These are phyloP conservation scores for Tilletia setariae DNA, from an alignment of 1,284 basidiomycete genomes.

Conservation along the genomic window DNA sequence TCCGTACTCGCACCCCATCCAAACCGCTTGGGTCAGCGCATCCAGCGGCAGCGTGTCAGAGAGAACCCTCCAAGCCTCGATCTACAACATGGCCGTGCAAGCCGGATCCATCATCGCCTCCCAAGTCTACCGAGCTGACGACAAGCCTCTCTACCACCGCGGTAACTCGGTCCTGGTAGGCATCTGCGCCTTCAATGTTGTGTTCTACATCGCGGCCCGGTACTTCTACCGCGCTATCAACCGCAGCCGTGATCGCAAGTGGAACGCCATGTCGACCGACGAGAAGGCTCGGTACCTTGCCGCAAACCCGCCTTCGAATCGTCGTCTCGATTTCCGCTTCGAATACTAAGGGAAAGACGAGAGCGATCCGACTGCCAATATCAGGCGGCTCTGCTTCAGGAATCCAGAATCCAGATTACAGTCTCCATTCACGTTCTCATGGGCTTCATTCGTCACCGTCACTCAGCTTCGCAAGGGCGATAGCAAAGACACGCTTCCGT, in stretches of 20 bases:
- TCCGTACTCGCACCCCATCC: conserved; percentile 24
- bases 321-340: conserved; percentile 40
- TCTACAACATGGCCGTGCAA: conserved; percentile 28
- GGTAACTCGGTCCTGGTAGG: conserved; percentile 31
- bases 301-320: conserved; percentile 32
- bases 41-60: conserved; percentile 22
- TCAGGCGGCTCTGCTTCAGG: neutral
- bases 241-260: conserved; percentile 24
- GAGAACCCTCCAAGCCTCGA: conserved; percentile 23
- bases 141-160: conserved; percentile 35
- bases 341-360: conserved; percentile 19
- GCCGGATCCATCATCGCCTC: conserved; percentile 29
- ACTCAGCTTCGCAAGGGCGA: no score
- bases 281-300: conserved; percentile 31
- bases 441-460: neutral
- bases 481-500: no score
- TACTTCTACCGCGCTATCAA: conserved; percentile 37
- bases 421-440: conserved; percentile 7
- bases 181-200: conserved; percentile 23
- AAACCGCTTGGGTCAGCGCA: conserved; percentile 11
- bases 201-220: conserved; percentile 22
- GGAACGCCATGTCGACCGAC: conserved; percentile 34
- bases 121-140: conserved; percentile 33
- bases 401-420: neutral
- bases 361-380: no score